Conservation (phyloP, 1,284 basidiomycete genomes). For the Apiotrichum gracile region DNA sequence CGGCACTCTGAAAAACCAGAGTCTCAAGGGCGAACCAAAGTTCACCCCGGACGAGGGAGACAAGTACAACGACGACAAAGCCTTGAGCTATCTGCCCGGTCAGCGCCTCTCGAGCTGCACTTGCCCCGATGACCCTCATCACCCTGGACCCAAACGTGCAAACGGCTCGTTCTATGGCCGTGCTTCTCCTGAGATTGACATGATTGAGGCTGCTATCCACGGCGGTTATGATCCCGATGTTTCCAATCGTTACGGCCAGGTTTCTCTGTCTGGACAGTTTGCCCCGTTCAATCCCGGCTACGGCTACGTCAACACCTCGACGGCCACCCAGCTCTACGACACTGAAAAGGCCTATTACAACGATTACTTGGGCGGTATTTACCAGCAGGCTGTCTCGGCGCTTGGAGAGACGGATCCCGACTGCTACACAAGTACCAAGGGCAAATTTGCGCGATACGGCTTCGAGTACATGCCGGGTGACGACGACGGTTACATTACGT, state of each 20-base stretch:
- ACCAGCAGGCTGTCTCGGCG: slow-evolving; percentile 56
- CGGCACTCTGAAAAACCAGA: slow-evolving; percentile 56
- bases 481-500: slow-evolving; percentile 65
- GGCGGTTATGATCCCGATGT: slow-evolving; percentile 3
- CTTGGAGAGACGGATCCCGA: slow-evolving; percentile 45
- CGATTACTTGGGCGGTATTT: slow-evolving; percentile 53
- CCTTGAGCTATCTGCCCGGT: slow-evolving; percentile 62
- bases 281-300: slow-evolving; percentile 45
- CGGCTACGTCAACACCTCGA: slow-evolving; percentile 30
- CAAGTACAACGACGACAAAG: slow-evolving; percentile 36
- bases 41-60: slow-evolving; percentile 25
- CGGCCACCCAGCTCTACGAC: slow-evolving; percentile 41
- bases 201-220: slow-evolving; percentile 61
- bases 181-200: slow-evolving; percentile 78
- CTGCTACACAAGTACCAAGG: slow-evolving; percentile 46
- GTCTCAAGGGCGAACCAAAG: slow-evolving; percentile 37
- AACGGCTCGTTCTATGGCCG: slow-evolving; percentile 73
- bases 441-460: slow-evolving; percentile 56
- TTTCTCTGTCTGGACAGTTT: slow-evolving; percentile 45
- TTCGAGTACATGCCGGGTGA: slow-evolving; percentile 59
- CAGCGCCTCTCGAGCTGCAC: slow-evolving; percentile 77
- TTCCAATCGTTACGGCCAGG: slow-evolving; percentile 8
- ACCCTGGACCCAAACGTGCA: slow-evolving; percentile 65
- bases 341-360: slow-evolving; percentile 56
- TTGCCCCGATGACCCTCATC: slow-evolving; percentile 62